phyloP scores from a whole-genome alignment of 805 yeast genomes.

The Metschnikowia henanensis region DNA sequence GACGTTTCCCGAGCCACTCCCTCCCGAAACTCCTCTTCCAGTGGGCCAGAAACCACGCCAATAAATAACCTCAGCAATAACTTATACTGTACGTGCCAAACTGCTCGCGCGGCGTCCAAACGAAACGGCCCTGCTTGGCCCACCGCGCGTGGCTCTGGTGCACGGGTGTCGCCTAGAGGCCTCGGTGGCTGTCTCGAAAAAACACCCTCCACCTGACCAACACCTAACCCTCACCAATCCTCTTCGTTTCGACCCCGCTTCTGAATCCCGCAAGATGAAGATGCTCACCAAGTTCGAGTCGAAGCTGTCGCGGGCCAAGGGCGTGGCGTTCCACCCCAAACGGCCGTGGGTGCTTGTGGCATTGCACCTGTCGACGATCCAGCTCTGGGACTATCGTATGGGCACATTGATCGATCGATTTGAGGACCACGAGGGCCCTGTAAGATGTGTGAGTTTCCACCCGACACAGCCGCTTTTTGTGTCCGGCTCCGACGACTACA shows the following conservation, averaged over 20 bases:
- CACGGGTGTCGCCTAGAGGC: slow-evolving; percentile 8
- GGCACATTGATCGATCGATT: slow-evolving; percentile 95
- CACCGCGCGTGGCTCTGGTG: too few relatives aligned
- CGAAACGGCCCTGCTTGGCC: too few relatives aligned
- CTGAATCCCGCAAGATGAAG: slow-evolving; percentile 20
- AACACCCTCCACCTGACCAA: slow-evolving; percentile 11
- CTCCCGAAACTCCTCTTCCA: too few relatives aligned
- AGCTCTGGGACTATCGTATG: slow-evolving; percentile 99
- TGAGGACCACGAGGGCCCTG: slow-evolving; percentile 99
- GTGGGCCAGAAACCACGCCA: too few relatives aligned
- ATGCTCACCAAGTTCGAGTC: slow-evolving; percentile 76
- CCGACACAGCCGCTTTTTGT: slow-evolving; percentile 97
- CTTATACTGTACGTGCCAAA: too few relatives aligned
- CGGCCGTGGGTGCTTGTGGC: slow-evolving; percentile 97
- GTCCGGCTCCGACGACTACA: slow-evolving; percentile 96
- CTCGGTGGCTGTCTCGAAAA: slow-evolving; percentile 1
- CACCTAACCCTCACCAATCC: slow-evolving; percentile 2
- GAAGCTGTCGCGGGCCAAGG: slow-evolving; percentile 96
- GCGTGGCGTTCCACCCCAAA: slow-evolving; percentile 95
- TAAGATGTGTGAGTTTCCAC: slow-evolving; percentile 92
- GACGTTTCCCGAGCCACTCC: too few relatives aligned
- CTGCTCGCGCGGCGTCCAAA: too few relatives aligned
- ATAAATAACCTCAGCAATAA: too few relatives aligned
- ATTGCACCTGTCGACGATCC: slow-evolving; percentile 96
- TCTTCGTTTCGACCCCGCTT: background rate